Evolutionary conservation across 331 rosid species (phyloP), one percentile per base, ranked within the genome.

Genomic region (Cydonia oblonga): DNA sequence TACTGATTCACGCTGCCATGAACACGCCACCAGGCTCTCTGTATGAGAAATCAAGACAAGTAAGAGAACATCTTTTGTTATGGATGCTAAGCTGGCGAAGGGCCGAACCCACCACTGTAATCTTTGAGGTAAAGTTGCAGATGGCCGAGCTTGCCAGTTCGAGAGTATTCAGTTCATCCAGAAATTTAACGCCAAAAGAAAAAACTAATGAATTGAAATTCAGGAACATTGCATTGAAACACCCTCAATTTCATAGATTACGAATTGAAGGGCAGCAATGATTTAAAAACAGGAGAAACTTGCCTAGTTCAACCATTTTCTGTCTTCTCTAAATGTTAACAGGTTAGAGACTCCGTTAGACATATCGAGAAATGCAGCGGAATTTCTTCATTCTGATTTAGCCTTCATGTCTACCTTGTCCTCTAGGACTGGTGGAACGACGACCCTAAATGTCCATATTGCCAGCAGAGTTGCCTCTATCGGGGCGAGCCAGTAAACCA

Each of bases 401-500:
- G 83, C 79, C 84, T 87, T 91, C 33, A 38, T 24, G 20, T 64
- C 60, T 58, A 72, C 49, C 73, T 78, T 82, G 69, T 83, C 88
- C 79, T 81, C 82, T 69, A 75, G 84, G 6, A 22, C 77, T 18
- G 88, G 82, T 24, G 20, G 73, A 68, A 82, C 75, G n/a, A 93
- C 57, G 23, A 86, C 80, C 74, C 80, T 88, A 78, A 89, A 89
- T 38, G 83, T 80, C 96, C 92, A 93, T 51, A 86, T 84, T 19
- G 97, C 98, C 24, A 89, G 85, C 69, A 91, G 69, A 60, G 96
- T 88, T 44, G 89, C 98, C 80, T 89, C 79, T n/a, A 87, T 74
- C 4, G 98, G 98, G 75, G 96, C 96, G 24, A 92, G 87, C 98
- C 98, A 92, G 75, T 92, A 92, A 1, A 92, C 96, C 60, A 87